Conservation (phyloP, 345 rosid species). For the Populus deltoides region DNA sequence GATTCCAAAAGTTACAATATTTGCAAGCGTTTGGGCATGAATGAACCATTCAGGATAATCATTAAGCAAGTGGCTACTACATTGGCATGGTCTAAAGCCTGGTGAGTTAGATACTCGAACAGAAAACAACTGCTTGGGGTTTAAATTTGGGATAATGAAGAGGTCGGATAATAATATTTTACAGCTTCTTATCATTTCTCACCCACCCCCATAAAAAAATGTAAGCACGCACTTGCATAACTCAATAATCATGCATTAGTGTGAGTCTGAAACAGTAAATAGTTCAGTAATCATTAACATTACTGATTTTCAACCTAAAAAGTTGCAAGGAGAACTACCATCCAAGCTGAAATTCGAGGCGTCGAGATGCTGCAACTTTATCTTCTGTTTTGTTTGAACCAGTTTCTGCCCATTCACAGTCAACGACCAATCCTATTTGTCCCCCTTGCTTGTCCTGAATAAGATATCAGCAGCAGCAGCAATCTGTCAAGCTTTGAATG, state of each 20-base stretch:
- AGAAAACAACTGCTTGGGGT: neutral
- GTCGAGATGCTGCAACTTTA: slow-evolving; percentile 25
- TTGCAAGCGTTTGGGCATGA: neutral
- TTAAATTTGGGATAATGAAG: neutral
- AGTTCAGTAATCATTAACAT: neutral
- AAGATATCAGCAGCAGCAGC: neutral
- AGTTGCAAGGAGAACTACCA: slow-evolving; percentile 13
- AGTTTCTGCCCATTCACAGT: slow-evolving; percentile 35
- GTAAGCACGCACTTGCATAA: neutral
- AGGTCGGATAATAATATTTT: neutral
- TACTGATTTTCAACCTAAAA: neutral
- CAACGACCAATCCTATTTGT: slow-evolving; percentile 25
- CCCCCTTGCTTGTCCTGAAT: slow-evolving; percentile 30
- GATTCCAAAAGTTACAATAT: neutral
- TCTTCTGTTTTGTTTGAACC: slow-evolving; percentile 19
- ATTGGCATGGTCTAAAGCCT: no score
- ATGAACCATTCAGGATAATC: neutral
- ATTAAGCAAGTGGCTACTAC: neutral
- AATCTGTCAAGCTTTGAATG: slow-evolving; percentile 2
- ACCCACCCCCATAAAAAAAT: neutral
- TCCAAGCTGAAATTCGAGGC: slow-evolving; percentile 28
- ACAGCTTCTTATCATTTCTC: neutral
- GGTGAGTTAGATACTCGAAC: no score
- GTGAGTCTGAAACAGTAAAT: neutral
- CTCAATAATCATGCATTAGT: neutral